Percentiles rank a stretch among this genome's conserved stretches.
Conservation (phyloP, 2,329 filamentous ascomycete genomes). For the Corinectria fuckeliana region DNA sequence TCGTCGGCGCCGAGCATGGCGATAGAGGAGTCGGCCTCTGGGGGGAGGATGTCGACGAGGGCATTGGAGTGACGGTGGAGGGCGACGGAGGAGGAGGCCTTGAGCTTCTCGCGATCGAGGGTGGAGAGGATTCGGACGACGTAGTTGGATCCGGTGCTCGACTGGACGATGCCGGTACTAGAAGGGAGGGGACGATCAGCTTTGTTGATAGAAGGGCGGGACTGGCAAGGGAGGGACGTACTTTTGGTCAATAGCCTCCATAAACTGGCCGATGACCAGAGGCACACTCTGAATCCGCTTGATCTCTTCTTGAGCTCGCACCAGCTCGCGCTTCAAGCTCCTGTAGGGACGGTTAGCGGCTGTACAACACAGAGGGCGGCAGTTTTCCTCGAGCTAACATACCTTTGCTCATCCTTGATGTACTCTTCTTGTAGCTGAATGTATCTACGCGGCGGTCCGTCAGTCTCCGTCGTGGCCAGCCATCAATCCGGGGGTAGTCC, state of each 20-base stretch:
- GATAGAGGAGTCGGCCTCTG: slow-evolving; percentile 97
- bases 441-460: slow-evolving; percentile 62
- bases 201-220: background rate
- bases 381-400: slow-evolving; percentile 25
- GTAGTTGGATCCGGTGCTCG: slow-evolving; percentile 97
- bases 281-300: slow-evolving; percentile 99
- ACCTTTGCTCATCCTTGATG: slow-evolving; percentile 99
- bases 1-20: slow-evolving; percentile 96
- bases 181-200: slow-evolving; percentile 9
- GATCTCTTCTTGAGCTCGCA: slow-evolving; percentile 98
- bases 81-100: slow-evolving; percentile 96
- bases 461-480: slow-evolving; percentile 10
- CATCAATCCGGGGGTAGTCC: slow-evolving; percentile 35
- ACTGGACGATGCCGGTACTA: slow-evolving; percentile 98
- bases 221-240: slow-evolving; percentile 51
- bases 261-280: slow-evolving; percentile 97
- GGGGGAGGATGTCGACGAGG: slow-evolving; percentile 97
- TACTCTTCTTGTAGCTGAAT: slow-evolving; percentile 99
- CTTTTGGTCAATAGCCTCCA: slow-evolving; percentile 99
- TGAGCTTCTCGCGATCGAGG: slow-evolving; percentile 96
- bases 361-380: background rate
- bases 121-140: slow-evolving; percentile 98
- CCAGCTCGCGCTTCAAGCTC: slow-evolving; percentile 95
- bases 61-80: slow-evolving; percentile 98
- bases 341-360: slow-evolving; percentile 53